These are phyloP conservation scores for Paecilomyces variotii DNA, from an alignment of 2,329 filamentous ascomycete species.

Conservation along the genomic window DNA sequence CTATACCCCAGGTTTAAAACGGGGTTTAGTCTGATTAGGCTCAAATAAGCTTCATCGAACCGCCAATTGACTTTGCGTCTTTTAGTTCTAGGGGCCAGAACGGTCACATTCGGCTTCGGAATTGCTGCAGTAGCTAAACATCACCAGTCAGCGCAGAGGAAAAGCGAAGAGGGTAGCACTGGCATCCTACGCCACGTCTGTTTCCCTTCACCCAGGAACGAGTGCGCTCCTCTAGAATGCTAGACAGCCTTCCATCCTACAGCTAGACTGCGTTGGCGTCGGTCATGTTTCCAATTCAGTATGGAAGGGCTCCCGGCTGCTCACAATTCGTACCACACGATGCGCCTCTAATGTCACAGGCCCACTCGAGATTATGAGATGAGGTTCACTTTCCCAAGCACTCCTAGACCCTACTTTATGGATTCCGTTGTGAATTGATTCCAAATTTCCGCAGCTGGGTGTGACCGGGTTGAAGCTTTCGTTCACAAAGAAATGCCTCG, in stretches of 20 bases:
- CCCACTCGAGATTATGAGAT: neutral
- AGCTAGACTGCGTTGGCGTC: neutral
- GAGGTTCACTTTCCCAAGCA: neutral
- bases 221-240: neutral
- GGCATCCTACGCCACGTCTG: neutral
- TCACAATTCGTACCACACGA: neutral
- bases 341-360: neutral
- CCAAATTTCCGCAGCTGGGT: neutral
- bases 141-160: neutral
- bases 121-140: neutral
- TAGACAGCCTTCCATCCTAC: neutral
- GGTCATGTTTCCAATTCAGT: neutral
- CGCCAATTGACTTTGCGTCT: neutral
- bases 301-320: neutral
- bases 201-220: neutral
- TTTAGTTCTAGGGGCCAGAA: neutral
- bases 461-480: neutral
- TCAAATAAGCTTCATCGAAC: neutral
- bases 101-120: neutral
- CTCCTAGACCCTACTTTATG: neutral
- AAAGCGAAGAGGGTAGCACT: neutral
- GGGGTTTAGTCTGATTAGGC: neutral
- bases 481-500: neutral
- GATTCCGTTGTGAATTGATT: neutral
- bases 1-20: constrained; percentile 7